Evolutionary conservation across 495 filamentous ascomycete species (phyloP).

Genomic region (Neurospora pannonica): DNA sequence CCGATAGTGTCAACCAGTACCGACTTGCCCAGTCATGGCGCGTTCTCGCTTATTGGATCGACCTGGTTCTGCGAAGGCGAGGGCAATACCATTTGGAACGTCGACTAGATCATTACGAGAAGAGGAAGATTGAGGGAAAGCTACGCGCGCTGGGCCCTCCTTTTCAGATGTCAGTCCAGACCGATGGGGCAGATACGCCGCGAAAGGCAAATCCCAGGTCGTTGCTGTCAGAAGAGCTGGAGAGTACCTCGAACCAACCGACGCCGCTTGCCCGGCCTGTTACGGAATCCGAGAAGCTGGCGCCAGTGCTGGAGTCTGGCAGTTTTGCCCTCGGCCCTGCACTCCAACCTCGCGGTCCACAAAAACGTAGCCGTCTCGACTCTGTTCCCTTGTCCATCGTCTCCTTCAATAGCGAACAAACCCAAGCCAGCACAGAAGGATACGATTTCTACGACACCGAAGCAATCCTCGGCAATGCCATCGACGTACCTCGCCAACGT

Average conservation of each 20-base stretch:
- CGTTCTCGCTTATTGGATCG: constrained; percentile 52
- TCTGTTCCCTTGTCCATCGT: constrained; percentile 34
- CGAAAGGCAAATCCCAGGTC: constrained; percentile 28
- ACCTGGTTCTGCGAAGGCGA: constrained; percentile 49
- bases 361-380: constrained; percentile 29
- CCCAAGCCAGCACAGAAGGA: constrained; percentile 40
- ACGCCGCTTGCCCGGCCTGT: constrained; percentile 69
- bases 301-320: constrained; percentile 32
- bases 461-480: constrained; percentile 28
- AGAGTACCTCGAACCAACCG: constrained; percentile 67
- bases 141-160: not conserved
- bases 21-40: constrained; percentile 70
- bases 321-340: constrained; percentile 33
- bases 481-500: constrained; percentile 35
- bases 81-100: constrained; percentile 45
- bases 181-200: constrained; percentile 27
- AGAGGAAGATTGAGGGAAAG: constrained; percentile 20
- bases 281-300: constrained; percentile 30
- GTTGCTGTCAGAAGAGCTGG: constrained; percentile 43
- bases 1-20: constrained; percentile 49
- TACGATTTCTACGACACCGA: constrained; percentile 51
- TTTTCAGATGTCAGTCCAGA: constrained; percentile 2
- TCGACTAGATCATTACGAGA: constrained; percentile 23
- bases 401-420: constrained; percentile 32
- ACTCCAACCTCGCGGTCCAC: constrained; percentile 16